Evolutionary conservation across 805 yeast species (phyloP), one percentile per base, ranked within the genome.

Genomic region (Suhomyces kilbournensis): DNA sequence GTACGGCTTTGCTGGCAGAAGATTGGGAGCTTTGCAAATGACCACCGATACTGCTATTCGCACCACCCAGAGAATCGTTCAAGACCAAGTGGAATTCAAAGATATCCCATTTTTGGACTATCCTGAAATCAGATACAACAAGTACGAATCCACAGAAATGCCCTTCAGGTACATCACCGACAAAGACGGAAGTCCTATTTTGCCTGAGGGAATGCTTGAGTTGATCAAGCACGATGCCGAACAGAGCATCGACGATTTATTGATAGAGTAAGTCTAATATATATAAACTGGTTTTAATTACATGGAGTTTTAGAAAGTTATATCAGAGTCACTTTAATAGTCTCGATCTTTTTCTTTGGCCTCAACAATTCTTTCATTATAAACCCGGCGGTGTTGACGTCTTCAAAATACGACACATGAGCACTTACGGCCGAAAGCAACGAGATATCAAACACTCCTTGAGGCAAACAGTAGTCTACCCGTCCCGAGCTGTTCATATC

Each of bases 21-120:
- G 97, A 66, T 76, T 93, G 49, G 98, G 97, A 2, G 80, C 76
- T 48, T 80, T 87, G 58, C 99, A 93, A 67, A 94, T 93, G 98
- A 90, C 98, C 15, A 93, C 99, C 0, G 99, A 93, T 66, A 93
- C 99, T 1, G 98, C 98, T 0, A 86, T 94, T 32, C 82, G 99
- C 69, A 90, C 96, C 17, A 90, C 97, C 1, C 91, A 90, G 62
- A 65, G 80, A 44, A 92, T 93, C 26, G 74, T 90, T n/a, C 83
- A 84, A 53, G 79, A 80, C 43, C 71, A 77, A 50, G 73, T 55
- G 10, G 62, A 65, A 51, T 88, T 93, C 60, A 88, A 87, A 56
- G 81, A 88, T 48, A 90, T 94, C 56, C 80, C 82, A 51, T 93
- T 90, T 66, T 83, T 93, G 49, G 98, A 94, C 67, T 91, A 89